These are phyloP conservation scores for Penicillium silybi DNA, from an alignment of 495 filamentous ascomycete species.

Conservation along the genomic window DNA sequence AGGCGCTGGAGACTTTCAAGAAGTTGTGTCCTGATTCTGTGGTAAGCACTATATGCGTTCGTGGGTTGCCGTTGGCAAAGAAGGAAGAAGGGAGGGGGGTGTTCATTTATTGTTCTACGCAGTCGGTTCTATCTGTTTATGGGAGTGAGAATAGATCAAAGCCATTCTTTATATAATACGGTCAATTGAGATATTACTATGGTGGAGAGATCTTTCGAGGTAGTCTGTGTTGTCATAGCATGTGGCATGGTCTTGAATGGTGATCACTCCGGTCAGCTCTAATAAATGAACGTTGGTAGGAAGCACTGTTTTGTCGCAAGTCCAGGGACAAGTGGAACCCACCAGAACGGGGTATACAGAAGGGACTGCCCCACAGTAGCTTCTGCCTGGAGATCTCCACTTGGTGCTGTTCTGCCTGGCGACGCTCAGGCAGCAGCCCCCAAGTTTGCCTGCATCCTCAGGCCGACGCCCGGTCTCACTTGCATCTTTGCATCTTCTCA, in stretches of 20 bases:
- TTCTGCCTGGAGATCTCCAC: not conserved
- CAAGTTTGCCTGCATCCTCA: not conserved
- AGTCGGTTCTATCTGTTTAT: constrained; percentile 11
- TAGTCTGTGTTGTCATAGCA: too few species aligned
- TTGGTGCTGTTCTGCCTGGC: not conserved
- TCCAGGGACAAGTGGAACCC: too few species aligned
- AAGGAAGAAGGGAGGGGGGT: too few species aligned
- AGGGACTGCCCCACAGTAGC: not conserved
- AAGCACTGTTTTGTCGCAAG: too few species aligned
- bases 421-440: not conserved
- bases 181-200: not conserved
- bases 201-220: too few species aligned
- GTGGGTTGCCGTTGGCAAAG: constrained; percentile 8
- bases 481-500: not conserved
- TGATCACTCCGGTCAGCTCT: too few species aligned
- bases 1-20: constrained; percentile 12
- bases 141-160: not conserved
- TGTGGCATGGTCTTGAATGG: too few species aligned
- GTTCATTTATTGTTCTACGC: constrained; percentile 23
- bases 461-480: not conserved
- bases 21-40: constrained; percentile 10
- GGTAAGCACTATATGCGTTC: constrained; percentile 5
- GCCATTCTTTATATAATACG: not conserved
- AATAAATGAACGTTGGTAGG: too few species aligned
- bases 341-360: too few species aligned